Evolutionary conservation across 306 rosid genomes (phyloP), one percentile per base, ranked within the genome.

Genomic region (Cajanus cajan): DNA sequence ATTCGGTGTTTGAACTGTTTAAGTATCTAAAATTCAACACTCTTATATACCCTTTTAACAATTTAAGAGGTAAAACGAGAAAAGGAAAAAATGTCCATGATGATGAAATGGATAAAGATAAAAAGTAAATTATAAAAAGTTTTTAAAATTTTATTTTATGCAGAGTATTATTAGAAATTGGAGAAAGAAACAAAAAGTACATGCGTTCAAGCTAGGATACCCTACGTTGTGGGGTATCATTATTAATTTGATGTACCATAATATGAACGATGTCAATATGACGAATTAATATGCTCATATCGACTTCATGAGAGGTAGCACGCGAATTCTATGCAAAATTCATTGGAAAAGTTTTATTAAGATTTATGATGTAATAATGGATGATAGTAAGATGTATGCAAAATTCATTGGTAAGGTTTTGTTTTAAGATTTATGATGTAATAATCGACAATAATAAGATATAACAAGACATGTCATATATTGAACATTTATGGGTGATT

Each of bases 171-270:
- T 54, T 2, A 21, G 4, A 48, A 13, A 14, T 13, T 45, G 50
- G 16, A 44, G 21, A 48, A 48, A 51, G 8, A 51, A 16, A 50
- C 41, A 39, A 9, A 11, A 67, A 10, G 21, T 73, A 37, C 43
- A 28, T 18, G 55, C 52, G 51, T 58, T 78, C 70, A 61, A 50
- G 43, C 74, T 40, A 40, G 52, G 34, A 8, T 71, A 54, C 67
- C 59, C 76, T 43, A 24, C 37, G 44, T 16, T 54, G 21, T 19
- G 63, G 40, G 82, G 14, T 12, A 55, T 36, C 41, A 64, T 76
- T 80, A 71, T 52, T 76, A 75, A 61, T 68, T 73, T 31, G 63
- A 61, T n/a, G 78, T 50, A 31, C 63, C 9, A 8, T 51, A 8
- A 47, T 78, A 22, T 16, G 64, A 70, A 61, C 11, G 25, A 58